Base-by-base conservation (phyloP, 2,329 filamentous ascomycete species). In the Aspergillus cejpii region DNA sequence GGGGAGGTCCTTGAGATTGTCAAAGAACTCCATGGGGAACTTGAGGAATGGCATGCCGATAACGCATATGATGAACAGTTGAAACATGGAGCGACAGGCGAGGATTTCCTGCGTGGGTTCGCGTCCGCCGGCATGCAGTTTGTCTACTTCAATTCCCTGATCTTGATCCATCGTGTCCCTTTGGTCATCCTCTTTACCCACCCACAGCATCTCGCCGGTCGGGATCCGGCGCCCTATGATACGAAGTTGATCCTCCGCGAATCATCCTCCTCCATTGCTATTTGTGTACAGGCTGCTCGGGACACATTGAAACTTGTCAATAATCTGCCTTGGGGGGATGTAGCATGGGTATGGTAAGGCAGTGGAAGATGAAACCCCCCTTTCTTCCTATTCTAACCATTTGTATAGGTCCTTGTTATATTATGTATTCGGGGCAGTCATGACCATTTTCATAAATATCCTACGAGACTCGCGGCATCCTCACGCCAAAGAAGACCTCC, bases 81-180 rank as follows among this genome's bases (percentile, higher is more conserved):
- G 1, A 87, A 94, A 62, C 84, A 94, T 59, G 87, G 92, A 65
- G 94, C 94, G 64, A 85, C 85, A 58, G 87, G 87, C 1, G 84
- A 82, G 1, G 87, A 95, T 63, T 94, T 88, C 1, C 86, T 91
- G 0, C 74, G 95, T 12, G 88, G 95, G 15, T 75, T 97, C 39
- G 90, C 95, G 50, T 80, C 95, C 34, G 87, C 94, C 51, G 87
- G 94, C 63, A 72, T 96, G 45, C 90, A 95, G 63, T 89, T 97
- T 58, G 83, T 87, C 3, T 97, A 97, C 67, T 95, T 96, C 73
- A 96, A 97, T 67, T 94, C 89, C 54, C 69, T 96, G 41, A 95
- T 90, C 1, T 96, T 92, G 1, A 94, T 96, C 51, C 91, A 97
- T 65, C 86, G 91, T 38, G 94, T 97, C 86, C 92, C 87, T 34